Conservation (phyloP, 2,329 filamentous ascomycete species). For the Aureobasidium zeae region DNA sequence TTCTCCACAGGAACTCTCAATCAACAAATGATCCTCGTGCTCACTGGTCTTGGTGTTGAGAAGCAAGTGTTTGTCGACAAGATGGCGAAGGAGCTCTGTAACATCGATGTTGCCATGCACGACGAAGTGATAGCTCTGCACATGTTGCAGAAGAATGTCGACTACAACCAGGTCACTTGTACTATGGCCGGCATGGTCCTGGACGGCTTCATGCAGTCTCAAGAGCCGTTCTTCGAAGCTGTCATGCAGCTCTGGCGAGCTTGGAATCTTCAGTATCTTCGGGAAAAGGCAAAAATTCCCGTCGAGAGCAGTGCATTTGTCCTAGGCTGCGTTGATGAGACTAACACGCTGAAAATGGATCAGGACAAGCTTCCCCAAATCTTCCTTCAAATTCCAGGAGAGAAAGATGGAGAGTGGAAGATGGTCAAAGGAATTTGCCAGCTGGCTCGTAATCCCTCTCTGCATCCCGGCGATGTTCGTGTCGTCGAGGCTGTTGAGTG, state of each 20-base stretch:
- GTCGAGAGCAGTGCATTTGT: conserved; percentile 79
- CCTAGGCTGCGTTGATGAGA: conserved; percentile 83
- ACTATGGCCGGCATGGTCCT: conserved; percentile 65
- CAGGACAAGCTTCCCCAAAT: conserved; percentile 63
- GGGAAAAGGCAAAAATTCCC: conserved; percentile 81
- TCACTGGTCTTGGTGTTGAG: conserved; percentile 66
- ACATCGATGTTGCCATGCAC: conserved; percentile 61
- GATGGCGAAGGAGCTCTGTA: conserved; percentile 56
- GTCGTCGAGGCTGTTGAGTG: conserved; percentile 76
- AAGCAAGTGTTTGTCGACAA: conserved; percentile 58
- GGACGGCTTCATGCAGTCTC: conserved; percentile 64
- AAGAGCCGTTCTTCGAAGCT: conserved; percentile 75
- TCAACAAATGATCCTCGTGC: conserved; percentile 77
- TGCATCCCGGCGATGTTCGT: conserved; percentile 86
- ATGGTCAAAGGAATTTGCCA: conserved; percentile 63
- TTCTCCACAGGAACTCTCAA: conserved; percentile 75
- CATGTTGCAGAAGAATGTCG: conserved; percentile 65
- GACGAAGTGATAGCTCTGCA: conserved; percentile 55
- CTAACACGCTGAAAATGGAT: conserved; percentile 50
- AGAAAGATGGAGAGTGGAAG: conserved; percentile 20
- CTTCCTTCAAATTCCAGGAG: conserved; percentile 69
- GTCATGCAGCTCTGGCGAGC: conserved; percentile 75
- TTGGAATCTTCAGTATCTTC: conserved; percentile 82
- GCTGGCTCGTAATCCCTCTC: conserved; percentile 82
- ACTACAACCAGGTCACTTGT: conserved; percentile 74